These are phyloP conservation scores for Macrolepiota fuliginosa DNA, from an alignment of 768 basidiomycete genomes.

Conservation along the genomic window DNA sequence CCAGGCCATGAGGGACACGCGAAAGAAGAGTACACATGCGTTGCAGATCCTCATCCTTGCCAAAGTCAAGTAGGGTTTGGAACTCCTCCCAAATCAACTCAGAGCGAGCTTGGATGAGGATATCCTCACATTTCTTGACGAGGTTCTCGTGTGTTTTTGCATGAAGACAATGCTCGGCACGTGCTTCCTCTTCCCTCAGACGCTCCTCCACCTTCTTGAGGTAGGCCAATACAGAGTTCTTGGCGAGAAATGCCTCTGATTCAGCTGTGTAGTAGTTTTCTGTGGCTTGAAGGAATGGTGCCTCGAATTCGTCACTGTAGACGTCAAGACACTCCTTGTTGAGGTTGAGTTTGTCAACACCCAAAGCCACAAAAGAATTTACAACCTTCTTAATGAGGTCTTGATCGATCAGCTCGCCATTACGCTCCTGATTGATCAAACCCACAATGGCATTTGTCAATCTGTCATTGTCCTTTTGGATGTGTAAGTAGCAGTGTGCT, in stretches of 20 bases:
- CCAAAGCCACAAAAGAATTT: constrained; percentile 94
- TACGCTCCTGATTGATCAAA: constrained; percentile 89
- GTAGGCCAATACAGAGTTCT: constrained; percentile 94
- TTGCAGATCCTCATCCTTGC: constrained; percentile 94
- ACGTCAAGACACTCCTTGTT: constrained; percentile 95
- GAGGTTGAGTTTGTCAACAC: constrained; percentile 86
- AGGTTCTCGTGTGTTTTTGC: constrained; percentile 85
- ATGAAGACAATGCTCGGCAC: constrained; percentile 93
- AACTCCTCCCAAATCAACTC: constrained; percentile 95
- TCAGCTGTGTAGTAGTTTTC: constrained; percentile 93
- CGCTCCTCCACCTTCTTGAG: constrained; percentile 95
- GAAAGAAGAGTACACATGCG: constrained; percentile 94
- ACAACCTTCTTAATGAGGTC: constrained; percentile 96
- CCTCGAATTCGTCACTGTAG: constrained; percentile 91
- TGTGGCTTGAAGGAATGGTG: constrained; percentile 83
- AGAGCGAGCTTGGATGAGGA: constrained; percentile 88
- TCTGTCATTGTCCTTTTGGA: constrained; percentile 79
- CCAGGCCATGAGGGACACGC: constrained; percentile 91
- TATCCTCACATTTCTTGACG: constrained; percentile 85
- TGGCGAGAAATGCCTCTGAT: constrained; percentile 87
- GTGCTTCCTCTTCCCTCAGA: constrained; percentile 90
- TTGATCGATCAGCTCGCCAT: constrained; percentile 94
- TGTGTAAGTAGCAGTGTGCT: constrained; percentile 79
- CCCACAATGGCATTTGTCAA: constrained; percentile 84
- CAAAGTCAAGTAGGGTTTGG: constrained; percentile 88